Evolutionary conservation across 2,329 filamentous ascomycete genomes (phyloP), one percentile per base, ranked within the genome.

Genomic region (Epichloe brachyelytri): DNA sequence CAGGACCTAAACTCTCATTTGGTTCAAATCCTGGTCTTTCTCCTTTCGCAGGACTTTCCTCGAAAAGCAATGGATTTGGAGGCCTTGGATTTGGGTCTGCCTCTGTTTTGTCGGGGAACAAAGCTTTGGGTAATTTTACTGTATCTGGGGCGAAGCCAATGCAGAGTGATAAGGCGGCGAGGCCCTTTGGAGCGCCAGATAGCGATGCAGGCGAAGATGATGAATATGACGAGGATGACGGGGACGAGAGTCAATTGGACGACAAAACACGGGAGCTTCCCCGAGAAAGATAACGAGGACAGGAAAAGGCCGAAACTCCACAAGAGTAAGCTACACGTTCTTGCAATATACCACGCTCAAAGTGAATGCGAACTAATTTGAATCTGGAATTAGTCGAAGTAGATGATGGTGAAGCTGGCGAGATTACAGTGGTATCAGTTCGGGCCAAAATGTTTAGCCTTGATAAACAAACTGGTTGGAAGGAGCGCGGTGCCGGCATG

Each of bases 381-480:
- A 7, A 33, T 33, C n/a, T 17, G 7, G 14, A 41, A 41, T 12
- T 48, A 90, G 80, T 83, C 30, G 70, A 72, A 46, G 79, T 91
- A 41, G 85, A 95, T 63, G 91, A 93, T 48, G 91, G 91, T 51
- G 91, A 97, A 68, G 82, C 89, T 60, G 82, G 82, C 46, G 91
- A 97, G 65, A 75, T 75, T 19, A 91, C 86, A 2, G 70, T 88
- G 46, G 79, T 91, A 62, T 78, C 81, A 43, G 81, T 85, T 53
- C 83, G 90, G 56, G 85, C 88, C 19, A 95, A 94, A 67, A 79
- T 97, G 53, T 97, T 88, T 70, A 78, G 84, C 52, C 85, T 93
- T 60, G 81, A 85, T 56, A 80, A 80, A 56, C 74, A 75, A 37
- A 76, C 78, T 50, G 82, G 82, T 45, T 97, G 91, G 91, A 91